Evolutionary conservation across 2,329 filamentous ascomycete species (phyloP).

Genomic region (Clarireedia homoeocarpa): DNA sequence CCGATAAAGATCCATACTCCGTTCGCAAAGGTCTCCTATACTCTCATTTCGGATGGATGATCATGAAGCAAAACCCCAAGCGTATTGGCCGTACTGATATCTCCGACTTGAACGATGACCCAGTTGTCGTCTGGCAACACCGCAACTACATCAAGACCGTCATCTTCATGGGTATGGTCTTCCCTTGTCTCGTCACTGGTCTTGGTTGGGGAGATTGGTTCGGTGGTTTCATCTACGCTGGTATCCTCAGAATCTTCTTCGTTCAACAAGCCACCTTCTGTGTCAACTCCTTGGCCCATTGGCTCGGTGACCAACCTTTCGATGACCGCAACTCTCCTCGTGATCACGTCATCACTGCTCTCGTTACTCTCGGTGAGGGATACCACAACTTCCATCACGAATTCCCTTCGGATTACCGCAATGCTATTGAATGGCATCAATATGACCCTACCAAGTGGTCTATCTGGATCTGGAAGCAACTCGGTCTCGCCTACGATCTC

Average conservation of each 20-base stretch:
- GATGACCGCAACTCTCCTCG: constrained; percentile 88
- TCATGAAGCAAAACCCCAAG: constrained; percentile 91
- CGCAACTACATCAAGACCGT: constrained; percentile 77
- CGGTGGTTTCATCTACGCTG: constrained; percentile 77
- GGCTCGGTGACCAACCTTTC: constrained; percentile 87
- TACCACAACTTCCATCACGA: constrained; percentile 97
- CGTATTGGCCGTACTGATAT: constrained; percentile 82
- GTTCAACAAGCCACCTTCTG: constrained; percentile 91
- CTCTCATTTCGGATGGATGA: constrained; percentile 83
- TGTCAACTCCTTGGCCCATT: constrained; percentile 85
- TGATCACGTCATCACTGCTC: constrained; percentile 78
- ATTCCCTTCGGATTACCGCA: constrained; percentile 88
- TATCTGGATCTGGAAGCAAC: constrained; percentile 77
- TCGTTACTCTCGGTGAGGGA: constrained; percentile 79
- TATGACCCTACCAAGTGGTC: constrained; percentile 90
- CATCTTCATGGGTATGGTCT: constrained; percentile 65
- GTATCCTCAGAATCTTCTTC: constrained; percentile 81
- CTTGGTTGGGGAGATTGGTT: constrained; percentile 74
- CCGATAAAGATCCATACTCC: constrained; percentile 85
- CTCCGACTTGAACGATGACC: constrained; percentile 78
- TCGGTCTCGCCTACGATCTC: constrained; percentile 77
- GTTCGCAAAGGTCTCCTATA: constrained; percentile 82
- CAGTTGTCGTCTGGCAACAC: constrained; percentile 82
- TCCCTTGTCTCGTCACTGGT: constrained; percentile 69
- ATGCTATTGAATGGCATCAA: constrained; percentile 84